Base-by-base conservation (phyloP, 495 filamentous ascomycete genomes). In the Podospora tetraspora region DNA sequence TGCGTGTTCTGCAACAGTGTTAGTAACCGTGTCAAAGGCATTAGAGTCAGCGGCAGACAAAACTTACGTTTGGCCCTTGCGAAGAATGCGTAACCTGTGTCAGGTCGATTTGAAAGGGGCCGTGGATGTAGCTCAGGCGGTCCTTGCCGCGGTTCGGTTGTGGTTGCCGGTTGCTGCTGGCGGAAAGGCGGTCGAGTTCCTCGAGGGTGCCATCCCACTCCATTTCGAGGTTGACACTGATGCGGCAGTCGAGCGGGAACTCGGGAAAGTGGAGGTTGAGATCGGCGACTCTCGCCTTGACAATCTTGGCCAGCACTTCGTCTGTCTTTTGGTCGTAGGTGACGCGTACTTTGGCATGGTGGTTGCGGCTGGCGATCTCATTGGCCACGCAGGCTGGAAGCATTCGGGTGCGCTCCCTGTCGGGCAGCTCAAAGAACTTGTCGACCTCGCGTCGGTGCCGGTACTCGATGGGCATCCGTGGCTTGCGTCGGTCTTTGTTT, bases 161-260 rank as follows among this genome's bases (percentile, higher is more conserved):
- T 7, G 82, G 79, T 64, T 84, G 82, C 7, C 79, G 77, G 57
- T 77, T 77, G 52, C 75, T 73, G 24, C 66, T 69, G 9, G 67
- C 64, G 3, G 66, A 58, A 70, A 79, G 37, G 74, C 76, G 69
- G 60, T 83, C 78, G 1, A 92, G 79, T 59, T 86, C 80, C 65
- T 84, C 77, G 12, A 89, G 70, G 19, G 91, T 83, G 1, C 92
- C 91, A n/a, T 89, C 84, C 79, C 89, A 94, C 61, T 88, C 86
- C 87, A 92, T 92, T 85, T 98, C 94, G 7, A 97, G 82, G 72
- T 94, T 97, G 71, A 97, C 86, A 70, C 91, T 94, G 69, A 98
- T 87, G 23, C 94, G 88, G 81, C 90, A 96, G 76, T 97, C 94
- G 58, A 97, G 88, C 4, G 84, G 82, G 16, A 83, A 85, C 37